Evolutionary conservation across 352 stramenopile species (phyloP).

Genomic region (Thalassiosira oceanica): DNA sequence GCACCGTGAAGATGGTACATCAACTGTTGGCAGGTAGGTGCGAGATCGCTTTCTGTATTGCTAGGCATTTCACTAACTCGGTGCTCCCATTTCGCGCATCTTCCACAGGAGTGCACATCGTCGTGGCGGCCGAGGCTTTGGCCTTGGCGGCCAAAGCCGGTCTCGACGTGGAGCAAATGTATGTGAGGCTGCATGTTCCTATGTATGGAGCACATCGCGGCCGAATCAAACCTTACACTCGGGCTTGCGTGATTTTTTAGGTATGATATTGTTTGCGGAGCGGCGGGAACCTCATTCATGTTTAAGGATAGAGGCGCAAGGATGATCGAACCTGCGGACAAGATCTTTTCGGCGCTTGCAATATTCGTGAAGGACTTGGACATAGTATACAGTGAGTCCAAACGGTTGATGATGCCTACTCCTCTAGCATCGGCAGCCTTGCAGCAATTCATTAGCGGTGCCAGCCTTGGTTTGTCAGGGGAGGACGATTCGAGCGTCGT

Average conservation of each 20-base stretch:
- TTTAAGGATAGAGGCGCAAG: conserved; percentile 64
- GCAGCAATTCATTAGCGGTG: conserved; percentile 68
- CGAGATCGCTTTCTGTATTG: too few relatives aligned
- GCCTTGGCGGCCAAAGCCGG: conserved; percentile 65
- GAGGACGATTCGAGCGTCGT: conserved; percentile 72
- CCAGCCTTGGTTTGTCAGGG: conserved; percentile 47
- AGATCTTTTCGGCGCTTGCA: conserved; percentile 54
- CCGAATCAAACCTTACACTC: too few relatives aligned
- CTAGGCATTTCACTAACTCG: too few relatives aligned
- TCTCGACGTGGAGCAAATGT: conserved; percentile 66
- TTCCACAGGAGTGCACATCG: conserved; percentile 73
- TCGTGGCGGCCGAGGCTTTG: conserved; percentile 65
- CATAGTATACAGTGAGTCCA: conserved; percentile 71
- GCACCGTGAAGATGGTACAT: conserved; percentile 71
- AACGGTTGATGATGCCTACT: conserved; percentile 47
- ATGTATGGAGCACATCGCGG: too few relatives aligned
- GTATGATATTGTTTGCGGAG: conserved; percentile 71
- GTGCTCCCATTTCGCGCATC: too few relatives aligned
- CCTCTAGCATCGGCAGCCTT: conserved; percentile 59
- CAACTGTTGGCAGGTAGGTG: conserved; percentile 72
- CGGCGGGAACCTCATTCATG: conserved; percentile 71
- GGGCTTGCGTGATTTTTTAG: too few relatives aligned
- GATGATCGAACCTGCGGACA: conserved; percentile 55
- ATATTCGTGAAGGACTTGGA: conserved; percentile 81
- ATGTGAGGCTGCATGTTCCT: too few relatives aligned